Base-by-base conservation (phyloP, 192 early-diverging fungal species). In the Coemansia furcata region DNA sequence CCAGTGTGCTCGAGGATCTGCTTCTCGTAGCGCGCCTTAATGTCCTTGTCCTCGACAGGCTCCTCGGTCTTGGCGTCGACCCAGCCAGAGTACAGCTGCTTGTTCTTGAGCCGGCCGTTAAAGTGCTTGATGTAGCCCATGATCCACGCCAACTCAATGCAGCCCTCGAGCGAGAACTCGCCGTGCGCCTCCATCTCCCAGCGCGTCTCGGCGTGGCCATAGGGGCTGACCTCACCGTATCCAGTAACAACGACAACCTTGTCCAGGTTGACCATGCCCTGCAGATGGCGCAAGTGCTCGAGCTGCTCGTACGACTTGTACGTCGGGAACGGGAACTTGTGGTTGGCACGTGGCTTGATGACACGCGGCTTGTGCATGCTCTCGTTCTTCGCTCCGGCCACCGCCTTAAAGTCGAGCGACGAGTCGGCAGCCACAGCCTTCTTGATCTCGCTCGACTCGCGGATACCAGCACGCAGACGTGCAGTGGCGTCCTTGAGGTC, bases 171-270 rank as follows among this genome's bases (percentile, higher is more conserved):
- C 65, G 78, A 80, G 46, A 80, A 69, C 70, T 75, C 73, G 71
- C 96, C 96, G 55, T 86, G 74, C 38, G 93, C 87, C 80, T 98
- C 96, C 91, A 98, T 95, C 77, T 98, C 96, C 96, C 96, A 98
- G 59, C 96, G 92, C 44, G 95, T 98, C 69, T 95, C 88, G 14
- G 91, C 86, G 65, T 92, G 88, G 76, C 96, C 96, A 78, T 87
- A 94, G 14, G 96, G 96, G 6, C 93, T 92, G 19, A 98, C 90
- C 76, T 98, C 96, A 76, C 91, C 91, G 68, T 94, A 98, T 38
- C 96, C 96, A 50, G 94, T 92, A 30, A 96, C 87, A 17, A 98
- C 96, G 40, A 96, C 88, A 8, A 94, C 91, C 77, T 94, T 89
- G 50, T 98, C 96, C 65, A 96, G 82, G 73, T 98, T 94, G 10